These are phyloP conservation scores for Aaosphaeria arxii DNA, from an alignment of 2,329 filamentous ascomycete genomes.

Conservation along the genomic window DNA sequence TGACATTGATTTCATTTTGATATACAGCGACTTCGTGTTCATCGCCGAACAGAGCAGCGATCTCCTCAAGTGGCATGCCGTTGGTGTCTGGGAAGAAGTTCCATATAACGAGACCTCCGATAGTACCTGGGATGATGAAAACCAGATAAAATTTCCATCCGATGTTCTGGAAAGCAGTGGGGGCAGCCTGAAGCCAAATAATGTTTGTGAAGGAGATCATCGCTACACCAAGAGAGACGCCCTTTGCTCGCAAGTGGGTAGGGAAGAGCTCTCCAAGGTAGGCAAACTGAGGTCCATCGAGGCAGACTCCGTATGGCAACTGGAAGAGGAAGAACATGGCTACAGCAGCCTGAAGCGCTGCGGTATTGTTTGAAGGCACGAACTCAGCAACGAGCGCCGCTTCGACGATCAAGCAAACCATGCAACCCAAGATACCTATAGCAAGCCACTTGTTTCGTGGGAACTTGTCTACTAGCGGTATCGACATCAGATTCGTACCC, in stretches of 20 bases:
- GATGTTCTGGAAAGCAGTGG: slow-evolving; percentile 17
- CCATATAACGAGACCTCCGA: slow-evolving; percentile 47
- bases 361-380: slow-evolving; percentile 17
- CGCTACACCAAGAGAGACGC: slow-evolving; percentile 27
- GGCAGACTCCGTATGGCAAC: slow-evolving; percentile 50
- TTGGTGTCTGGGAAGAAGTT: slow-evolving; percentile 56
- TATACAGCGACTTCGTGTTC: slow-evolving; percentile 40
- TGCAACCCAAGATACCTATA: slow-evolving; percentile 16
- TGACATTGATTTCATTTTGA: slow-evolving; percentile 10
- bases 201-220: slow-evolving; percentile 22
- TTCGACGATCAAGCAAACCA: slow-evolving; percentile 41
- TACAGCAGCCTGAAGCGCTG: slow-evolving; percentile 42
- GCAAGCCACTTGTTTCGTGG: slow-evolving; percentile 15
- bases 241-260: slow-evolving; percentile 46
- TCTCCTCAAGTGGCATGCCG: slow-evolving; percentile 53
- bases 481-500: slow-evolving; percentile 19
- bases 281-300: slow-evolving; percentile 47
- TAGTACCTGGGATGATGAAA: slow-evolving; percentile 16
- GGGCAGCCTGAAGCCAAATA: slow-evolving; percentile 57
- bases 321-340: slow-evolving; percentile 48
- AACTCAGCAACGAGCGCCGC: slow-evolving; percentile 44
- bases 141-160: slow-evolving; percentile 23
- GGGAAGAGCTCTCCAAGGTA: slow-evolving; percentile 49
- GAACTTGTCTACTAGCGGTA: slow-evolving; percentile 20
- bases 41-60: slow-evolving; percentile 43